Evolutionary conservation across 2,329 filamentous ascomycete genomes (phyloP).

Genomic region (Calonectria pseudoturangicola): DNA sequence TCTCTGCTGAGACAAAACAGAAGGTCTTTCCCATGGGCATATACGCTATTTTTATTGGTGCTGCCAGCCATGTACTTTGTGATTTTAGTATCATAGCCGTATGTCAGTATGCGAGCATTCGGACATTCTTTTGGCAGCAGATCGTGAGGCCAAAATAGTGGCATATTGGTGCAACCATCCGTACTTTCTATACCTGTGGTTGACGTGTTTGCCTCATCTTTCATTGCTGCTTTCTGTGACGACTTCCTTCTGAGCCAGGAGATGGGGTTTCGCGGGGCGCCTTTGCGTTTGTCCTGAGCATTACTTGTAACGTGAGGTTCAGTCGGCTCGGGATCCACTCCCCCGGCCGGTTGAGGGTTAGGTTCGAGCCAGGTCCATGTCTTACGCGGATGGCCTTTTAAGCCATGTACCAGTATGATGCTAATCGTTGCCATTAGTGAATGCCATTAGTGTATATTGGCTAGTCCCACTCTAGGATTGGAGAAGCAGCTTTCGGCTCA

Average conservation of each 20-base stretch:
- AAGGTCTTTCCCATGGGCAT: slow-evolving; percentile 42
- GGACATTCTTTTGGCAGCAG: slow-evolving; percentile 26
- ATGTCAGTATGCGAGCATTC: slow-evolving; percentile 32
- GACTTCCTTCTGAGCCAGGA: not conserved
- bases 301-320: not conserved
- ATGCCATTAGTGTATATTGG: too few relatives aligned
- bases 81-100: slow-evolving; percentile 44
- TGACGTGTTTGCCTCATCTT: not conserved
- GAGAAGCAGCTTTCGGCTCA: not conserved
- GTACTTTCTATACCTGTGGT: not conserved
- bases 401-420: slow-evolving; percentile 41
- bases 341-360: too few relatives aligned
- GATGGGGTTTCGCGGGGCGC: not conserved
- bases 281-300: not conserved
- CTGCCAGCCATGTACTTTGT: slow-evolving; percentile 34
- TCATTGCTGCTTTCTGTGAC: not conserved
- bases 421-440: slow-evolving; percentile 18
- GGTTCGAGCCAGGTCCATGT: slow-evolving; percentile 28
- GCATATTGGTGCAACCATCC: not conserved
- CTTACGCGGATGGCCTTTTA: slow-evolving; percentile 43
- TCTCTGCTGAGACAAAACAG: slow-evolving; percentile 28
- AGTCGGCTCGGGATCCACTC: not conserved
- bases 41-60: slow-evolving; percentile 31
- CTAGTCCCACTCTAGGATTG: not conserved
- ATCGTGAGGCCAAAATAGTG: slow-evolving; percentile 41